These are phyloP conservation scores for Gigaspora rosea DNA, from an alignment of 192 early-diverging fungal species.

Conservation along the genomic window DNA sequence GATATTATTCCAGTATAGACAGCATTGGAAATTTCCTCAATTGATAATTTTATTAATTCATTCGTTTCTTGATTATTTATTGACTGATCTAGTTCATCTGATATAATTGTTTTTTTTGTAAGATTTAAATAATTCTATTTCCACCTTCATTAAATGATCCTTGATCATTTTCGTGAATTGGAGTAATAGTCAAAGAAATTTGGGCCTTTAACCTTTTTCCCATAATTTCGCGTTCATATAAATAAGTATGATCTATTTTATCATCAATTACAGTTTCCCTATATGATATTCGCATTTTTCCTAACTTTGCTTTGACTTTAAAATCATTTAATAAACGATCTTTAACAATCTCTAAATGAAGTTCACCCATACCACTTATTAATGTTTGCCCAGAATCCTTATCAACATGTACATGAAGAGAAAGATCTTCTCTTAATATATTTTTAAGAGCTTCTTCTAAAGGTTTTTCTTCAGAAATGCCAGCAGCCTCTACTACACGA, in stretches of 20 bases:
- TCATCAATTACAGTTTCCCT: conserved; percentile 66
- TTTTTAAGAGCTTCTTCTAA: conserved; percentile 75
- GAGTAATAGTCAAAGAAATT: conserved; percentile 57
- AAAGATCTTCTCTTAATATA: conserved; percentile 86
- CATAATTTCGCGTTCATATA: conserved; percentile 72
- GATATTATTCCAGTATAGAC: conserved; percentile 66
- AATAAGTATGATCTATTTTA: conserved; percentile 37
- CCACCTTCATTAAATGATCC: conserved; percentile 41
- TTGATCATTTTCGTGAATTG: conserved; percentile 45
- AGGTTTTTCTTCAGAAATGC: conserved; percentile 89
- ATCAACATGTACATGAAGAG: conserved; percentile 82
- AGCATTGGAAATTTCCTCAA: conserved; percentile 42
- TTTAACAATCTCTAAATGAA: conserved; percentile 82
- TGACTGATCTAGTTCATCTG: conserved; percentile 28
- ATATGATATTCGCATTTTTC: conserved; percentile 84
- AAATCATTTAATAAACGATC: conserved; percentile 82
- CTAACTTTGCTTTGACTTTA: conserved; percentile 78
- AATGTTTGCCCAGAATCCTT: conserved; percentile 83
- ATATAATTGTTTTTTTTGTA: conserved; percentile 21
- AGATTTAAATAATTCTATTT: conserved; percentile 43
- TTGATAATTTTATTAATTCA: conserved; percentile 21
- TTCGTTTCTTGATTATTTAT: conserved; percentile 26
- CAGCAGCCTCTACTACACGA: conserved; percentile 82
- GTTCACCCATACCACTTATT: conserved; percentile 87
- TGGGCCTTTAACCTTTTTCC: conserved; percentile 65